A percentile compares a stretch with the other conserved stretches of the same genome.
Evolutionary conservation across 2,329 filamentous ascomycete species (phyloP).

Genomic region (Didymella glomerata): DNA sequence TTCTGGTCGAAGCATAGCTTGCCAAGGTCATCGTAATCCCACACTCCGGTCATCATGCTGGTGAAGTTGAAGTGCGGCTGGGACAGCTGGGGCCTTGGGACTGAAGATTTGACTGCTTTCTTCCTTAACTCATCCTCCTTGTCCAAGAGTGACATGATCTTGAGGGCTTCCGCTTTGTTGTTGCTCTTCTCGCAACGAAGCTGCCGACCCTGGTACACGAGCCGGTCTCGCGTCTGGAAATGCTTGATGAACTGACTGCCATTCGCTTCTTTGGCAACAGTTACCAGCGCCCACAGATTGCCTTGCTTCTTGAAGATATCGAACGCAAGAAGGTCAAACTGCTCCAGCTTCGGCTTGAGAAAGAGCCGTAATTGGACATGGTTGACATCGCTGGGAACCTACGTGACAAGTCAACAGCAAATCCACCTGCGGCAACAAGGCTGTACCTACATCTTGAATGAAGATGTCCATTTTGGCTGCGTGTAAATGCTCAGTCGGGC

Average conservation of each 20-base stretch:
- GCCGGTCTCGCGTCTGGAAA: conserved; percentile 38
- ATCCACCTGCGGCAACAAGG: neutral
- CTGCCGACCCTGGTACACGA: conserved; percentile 20
- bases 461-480: conserved; percentile 35
- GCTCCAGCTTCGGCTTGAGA: conserved; percentile 51
- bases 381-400: conserved; percentile 54
- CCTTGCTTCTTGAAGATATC: conserved; percentile 55
- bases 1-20: conserved; percentile 54
- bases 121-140: conserved; percentile 34
- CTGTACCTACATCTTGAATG: conserved; percentile 31
- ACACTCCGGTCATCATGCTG: conserved; percentile 51
- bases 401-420: neutral
- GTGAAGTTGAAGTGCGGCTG: conserved; percentile 38
- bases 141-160: conserved; percentile 33
- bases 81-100: conserved; percentile 18
- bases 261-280: conserved; percentile 54
- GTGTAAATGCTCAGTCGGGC: neutral
- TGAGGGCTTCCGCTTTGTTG: conserved; percentile 34
- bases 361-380: conserved; percentile 53
- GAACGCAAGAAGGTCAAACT: conserved; percentile 54
- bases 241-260: conserved; percentile 55
- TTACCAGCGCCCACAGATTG: conserved; percentile 54
- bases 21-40: conserved; percentile 49
- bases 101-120: conserved; percentile 17
- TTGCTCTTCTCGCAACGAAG: conserved; percentile 31